A percentile compares a stretch with the other conserved stretches of the same genome.
Evolutionary conservation across 768 basidiomycete species (phyloP).

Genomic region (Pleurotus citrinopileatus): DNA sequence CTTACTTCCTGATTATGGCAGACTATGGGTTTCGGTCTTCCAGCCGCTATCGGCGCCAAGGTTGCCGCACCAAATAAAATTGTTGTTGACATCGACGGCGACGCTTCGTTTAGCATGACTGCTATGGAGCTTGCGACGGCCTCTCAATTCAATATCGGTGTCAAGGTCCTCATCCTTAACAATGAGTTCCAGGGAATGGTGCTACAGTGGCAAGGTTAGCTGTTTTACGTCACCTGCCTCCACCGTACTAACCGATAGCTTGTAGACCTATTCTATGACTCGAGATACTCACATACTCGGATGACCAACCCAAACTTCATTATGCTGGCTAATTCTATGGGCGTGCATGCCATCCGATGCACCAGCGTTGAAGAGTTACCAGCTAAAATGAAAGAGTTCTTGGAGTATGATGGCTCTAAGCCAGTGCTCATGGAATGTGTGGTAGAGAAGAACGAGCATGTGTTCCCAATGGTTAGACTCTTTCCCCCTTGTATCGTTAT

Average conservation of each 20-base stretch:
- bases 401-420: conserved; percentile 86
- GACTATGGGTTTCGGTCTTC: conserved; percentile 99
- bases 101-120: conserved; percentile 99
- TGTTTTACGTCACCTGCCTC: too few relatives aligned
- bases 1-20: conserved; percentile 26
- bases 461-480: conserved; percentile 79
- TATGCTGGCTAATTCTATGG: conserved; percentile 85
- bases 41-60: conserved; percentile 94
- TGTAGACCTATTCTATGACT: conserved; percentile 90
- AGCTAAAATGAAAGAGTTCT: conserved; percentile 96
- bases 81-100: conserved; percentile 96
- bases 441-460: conserved; percentile 82
- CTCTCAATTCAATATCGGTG: conserved; percentile 86
- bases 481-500: conserved; percentile 12
- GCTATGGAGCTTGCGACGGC: conserved; percentile 99
- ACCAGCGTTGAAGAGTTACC: conserved; percentile 72
- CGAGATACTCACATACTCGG: conserved; percentile 92
- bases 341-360: conserved; percentile 87
- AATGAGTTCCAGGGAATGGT: conserved; percentile 99
- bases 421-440: conserved; percentile 91
- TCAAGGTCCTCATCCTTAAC: conserved; percentile 91
- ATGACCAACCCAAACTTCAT: conserved; percentile 98
- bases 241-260: neutral
- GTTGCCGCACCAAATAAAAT: conserved; percentile 92
- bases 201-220: conserved; percentile 93